These are phyloP conservation scores for Gnomoniopsis sp. DNA, from an alignment of 2,329 filamentous ascomycete genomes.

Conservation along the genomic window DNA sequence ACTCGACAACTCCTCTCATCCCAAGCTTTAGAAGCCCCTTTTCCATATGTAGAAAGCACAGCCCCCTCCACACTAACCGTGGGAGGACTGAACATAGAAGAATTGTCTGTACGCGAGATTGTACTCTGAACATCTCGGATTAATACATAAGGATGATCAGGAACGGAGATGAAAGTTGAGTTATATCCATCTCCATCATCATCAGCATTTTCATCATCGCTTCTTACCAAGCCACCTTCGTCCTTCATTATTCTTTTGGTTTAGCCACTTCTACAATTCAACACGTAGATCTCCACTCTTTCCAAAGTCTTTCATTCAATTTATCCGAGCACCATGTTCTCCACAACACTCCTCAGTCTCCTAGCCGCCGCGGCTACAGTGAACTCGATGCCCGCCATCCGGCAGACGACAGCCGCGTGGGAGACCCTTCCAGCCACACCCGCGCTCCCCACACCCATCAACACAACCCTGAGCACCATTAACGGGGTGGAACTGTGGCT, in stretches of 20 bases:
- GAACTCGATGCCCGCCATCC: conserved; percentile 19
- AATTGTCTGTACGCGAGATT: conserved; percentile 3
- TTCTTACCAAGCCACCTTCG: background rate
- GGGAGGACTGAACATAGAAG: background rate
- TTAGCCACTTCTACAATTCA: background rate
- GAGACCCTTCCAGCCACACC: conserved; percentile 35
- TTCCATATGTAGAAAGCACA: background rate
- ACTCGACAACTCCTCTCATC: background rate
- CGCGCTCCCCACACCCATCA: conserved; percentile 32
- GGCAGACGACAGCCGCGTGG: conserved; percentile 27
- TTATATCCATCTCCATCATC: background rate
- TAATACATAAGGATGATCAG: background rate
- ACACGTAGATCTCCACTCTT: background rate
- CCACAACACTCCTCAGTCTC: background rate
- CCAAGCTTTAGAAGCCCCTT: background rate
- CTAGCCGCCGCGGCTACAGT: background rate
- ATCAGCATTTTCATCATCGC: background rate
- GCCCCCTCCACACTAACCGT: background rate
- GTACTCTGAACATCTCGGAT: background rate
- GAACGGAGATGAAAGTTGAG: background rate
- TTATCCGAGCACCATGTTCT: background rate
- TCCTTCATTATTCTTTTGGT: background rate
- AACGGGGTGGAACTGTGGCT: conserved; percentile 38
- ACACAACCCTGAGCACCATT: conserved; percentile 25
- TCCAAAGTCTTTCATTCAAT: conserved; percentile 1